Evolutionary conservation across 768 basidiomycete genomes (phyloP).

Genomic region (Boletus pseudo-olivaceus): DNA sequence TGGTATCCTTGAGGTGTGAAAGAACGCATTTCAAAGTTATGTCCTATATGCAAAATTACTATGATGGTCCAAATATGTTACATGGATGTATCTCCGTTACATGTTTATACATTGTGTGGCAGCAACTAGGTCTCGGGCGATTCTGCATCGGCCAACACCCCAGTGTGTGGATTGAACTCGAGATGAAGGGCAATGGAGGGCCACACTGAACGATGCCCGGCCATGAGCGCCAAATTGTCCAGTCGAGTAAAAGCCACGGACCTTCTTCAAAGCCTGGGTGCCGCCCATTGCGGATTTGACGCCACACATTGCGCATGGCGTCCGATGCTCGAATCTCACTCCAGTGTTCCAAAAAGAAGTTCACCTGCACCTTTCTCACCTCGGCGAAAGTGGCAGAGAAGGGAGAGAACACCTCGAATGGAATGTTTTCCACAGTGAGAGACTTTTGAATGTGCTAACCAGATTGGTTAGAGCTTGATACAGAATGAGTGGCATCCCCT

Average conservation of each 20-base stretch:
- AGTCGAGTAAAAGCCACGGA: conserved; percentile 24
- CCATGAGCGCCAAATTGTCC: conserved; percentile 8
- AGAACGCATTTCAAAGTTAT: background rate
- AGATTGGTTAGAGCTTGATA: conserved; percentile 2
- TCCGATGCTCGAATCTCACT: conserved; percentile 77
- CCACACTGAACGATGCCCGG: conserved; percentile 46
- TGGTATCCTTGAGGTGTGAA: background rate
- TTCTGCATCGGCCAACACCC: conserved; percentile 19
- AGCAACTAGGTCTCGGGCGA: conserved; percentile 13
- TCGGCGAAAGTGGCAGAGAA: conserved; percentile 82
- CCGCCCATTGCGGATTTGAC: conserved; percentile 77
- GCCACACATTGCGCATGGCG: conserved; percentile 80
- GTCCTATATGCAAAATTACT: conserved; percentile 5
- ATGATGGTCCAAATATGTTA: conserved; percentile 9
- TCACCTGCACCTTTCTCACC: conserved; percentile 77
- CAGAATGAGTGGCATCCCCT: background rate
- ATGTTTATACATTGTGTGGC: background rate
- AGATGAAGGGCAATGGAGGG: conserved; percentile 60
- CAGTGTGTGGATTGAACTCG: conserved; percentile 50
- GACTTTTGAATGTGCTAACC: conserved; percentile 70
- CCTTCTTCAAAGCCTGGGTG: conserved; percentile 90
- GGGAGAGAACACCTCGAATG: conserved; percentile 81
- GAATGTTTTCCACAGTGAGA: conserved; percentile 75
- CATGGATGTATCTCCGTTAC: conserved; percentile 1
- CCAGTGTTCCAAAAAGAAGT: conserved; percentile 82